These are phyloP conservation scores for Fibroporia radiculosa DNA, from an alignment of 768 basidiomycete species.

Conservation along the genomic window DNA sequence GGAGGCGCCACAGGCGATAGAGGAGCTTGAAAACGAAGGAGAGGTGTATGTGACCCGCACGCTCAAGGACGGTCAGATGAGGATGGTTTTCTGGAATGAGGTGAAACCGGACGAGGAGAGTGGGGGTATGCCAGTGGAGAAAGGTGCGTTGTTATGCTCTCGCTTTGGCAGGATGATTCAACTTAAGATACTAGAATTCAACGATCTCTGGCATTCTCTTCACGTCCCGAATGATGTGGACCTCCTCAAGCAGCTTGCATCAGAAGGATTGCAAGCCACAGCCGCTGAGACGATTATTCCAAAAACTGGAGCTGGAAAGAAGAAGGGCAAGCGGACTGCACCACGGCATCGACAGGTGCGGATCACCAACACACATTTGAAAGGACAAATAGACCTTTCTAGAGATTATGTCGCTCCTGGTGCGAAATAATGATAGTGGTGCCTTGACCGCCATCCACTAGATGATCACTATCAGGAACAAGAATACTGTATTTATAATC, in stretches of 20 bases:
- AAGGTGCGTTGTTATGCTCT: conserved; percentile 43
- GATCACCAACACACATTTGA: conserved; percentile 86
- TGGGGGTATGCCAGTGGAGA: conserved; percentile 68
- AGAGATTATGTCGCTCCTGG: conserved; percentile 50
- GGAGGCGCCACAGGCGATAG: conserved; percentile 74
- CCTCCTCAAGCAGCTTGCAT: conserved; percentile 66
- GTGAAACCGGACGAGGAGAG: conserved; percentile 68
- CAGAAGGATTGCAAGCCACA: conserved; percentile 78
- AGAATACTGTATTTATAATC: background rate
- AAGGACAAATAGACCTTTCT: conserved; percentile 78
- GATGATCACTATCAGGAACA: background rate
- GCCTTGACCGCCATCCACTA: background rate
- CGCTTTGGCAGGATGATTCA: background rate
- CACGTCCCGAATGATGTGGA: conserved; percentile 85
- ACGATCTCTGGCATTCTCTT: conserved; percentile 79
- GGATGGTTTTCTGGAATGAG: conserved; percentile 90
- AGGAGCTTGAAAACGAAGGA: conserved; percentile 85
- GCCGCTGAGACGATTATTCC: conserved; percentile 52
- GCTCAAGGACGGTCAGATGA: conserved; percentile 71
- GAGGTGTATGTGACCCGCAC: conserved; percentile 86
- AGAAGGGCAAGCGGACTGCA: conserved; percentile 74
- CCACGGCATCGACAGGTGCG: conserved; percentile 69
- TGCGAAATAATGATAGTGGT: conserved; percentile 6
- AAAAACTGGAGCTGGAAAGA: conserved; percentile 54
- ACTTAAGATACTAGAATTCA: conserved; percentile 53